Base-by-base conservation (phyloP, 306 rosid species). In the Cucumis hystrix region DNA sequence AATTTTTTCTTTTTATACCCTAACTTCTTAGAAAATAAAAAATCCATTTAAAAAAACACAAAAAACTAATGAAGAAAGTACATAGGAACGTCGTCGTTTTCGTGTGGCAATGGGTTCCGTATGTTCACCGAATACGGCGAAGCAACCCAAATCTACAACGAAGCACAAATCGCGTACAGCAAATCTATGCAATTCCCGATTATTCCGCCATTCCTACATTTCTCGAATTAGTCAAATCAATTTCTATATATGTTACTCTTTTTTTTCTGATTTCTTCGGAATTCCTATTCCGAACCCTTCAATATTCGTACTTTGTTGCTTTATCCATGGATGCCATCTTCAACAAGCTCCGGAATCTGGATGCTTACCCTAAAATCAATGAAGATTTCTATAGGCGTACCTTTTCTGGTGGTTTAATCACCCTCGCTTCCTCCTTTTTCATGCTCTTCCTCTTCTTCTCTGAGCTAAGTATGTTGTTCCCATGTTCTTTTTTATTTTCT, bases 311-410 rank as follows among this genome's bases (percentile, higher is more conserved):
- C 25, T 16, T 51, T 2, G 43, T 49, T 28, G 43, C 23, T 51
- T 72, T 72, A 64, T 54, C 87, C 84, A 89, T 91, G 98, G 90
- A 87, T 28, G 79, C 60, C 33, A 30, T 89, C 74, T 78, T 93
- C 63, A 78, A 76, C 78, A 89, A 85, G 91, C 96, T 93, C n/a
- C 88, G 93, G n/a, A 88, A 87, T 83, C 87, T 93, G 84, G 98
- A 93, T 17, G 98, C 96, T 2, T 91, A 91, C 86, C 98, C 98
- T 20, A 93, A 93, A 89, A 84, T 93, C 84, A 93, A 93, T 78
- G 98, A 93, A 62, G 98, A 93, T 85, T 93, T 89, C 79, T 89
- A 84, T 79, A 88, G 74, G 75, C 98, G 98, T 10, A 89, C 97
- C 8, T 89, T 93, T 74, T 85, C 98, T 75, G 98, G 98, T 10